Evolutionary conservation across 192 early-diverging fungal genomes (phyloP), one percentile per base, ranked within the genome.

Genomic region (Backusella tarrabulga): DNA sequence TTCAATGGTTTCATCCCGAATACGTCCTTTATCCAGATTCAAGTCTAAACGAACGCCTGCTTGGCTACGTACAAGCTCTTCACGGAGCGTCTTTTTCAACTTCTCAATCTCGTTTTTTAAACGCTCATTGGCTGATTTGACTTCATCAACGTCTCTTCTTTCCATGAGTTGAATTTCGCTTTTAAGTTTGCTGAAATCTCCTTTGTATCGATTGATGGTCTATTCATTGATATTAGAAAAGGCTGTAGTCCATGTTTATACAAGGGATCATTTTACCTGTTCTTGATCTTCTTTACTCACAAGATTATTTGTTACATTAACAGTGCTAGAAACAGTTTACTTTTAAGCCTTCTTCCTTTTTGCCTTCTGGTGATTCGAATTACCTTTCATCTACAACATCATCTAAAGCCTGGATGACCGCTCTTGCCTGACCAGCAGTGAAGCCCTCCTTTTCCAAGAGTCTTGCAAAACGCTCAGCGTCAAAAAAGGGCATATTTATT

Each of bases 161-260:
- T 96, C 95, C 60, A 96, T 83, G 83, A 95, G 87, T 46, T 94
- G 93, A n/a, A 98, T 89, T 74, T 97, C 97, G 1, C 89, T 88
- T 76, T 95, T 93, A 14, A 98, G 89, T 40, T 93, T 93, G 7
- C 92, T 88, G 67, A 98, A 95, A 76, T 96, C 94, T 19, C 94
- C 92, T 79, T 92, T 95, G 80, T 93, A 93, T 79, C 90, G 90
- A 77, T 95, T 92, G 32, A 95, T 86, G 2, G 91, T 90, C 90
- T 92, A 71, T 35, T 15, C 0, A 11, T 44, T 44, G 15, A 17
- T 14, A 44, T 44, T 14, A 44, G 15, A 44, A 44, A 19, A 44
- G 19, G 2, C 5, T 4, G 4, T 1, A 44, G 42, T 17, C 15
- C 34, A 36, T 9, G 34, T 17, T 14, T 54, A 35, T 21, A 14